These are phyloP conservation scores for Candida odintsovae DNA, from an alignment of 805 yeast species.

Conservation along the genomic window DNA sequence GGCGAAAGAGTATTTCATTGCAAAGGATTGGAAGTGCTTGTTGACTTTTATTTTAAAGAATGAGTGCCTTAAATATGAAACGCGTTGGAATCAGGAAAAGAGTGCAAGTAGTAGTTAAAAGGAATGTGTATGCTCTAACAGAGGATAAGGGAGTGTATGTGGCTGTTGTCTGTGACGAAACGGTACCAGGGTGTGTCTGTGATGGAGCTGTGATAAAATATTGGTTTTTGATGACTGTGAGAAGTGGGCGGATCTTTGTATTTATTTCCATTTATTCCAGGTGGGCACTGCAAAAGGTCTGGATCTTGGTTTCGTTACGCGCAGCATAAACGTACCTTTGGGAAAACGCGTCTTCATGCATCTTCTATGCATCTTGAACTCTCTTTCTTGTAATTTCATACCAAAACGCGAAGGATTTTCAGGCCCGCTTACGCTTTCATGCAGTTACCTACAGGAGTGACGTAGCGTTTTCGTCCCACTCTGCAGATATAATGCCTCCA, in stretches of 20 bases:
- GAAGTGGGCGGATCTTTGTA: not conserved
- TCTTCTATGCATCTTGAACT: not conserved
- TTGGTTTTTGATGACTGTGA: not conserved
- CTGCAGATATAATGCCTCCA: not conserved
- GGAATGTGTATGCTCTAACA: not conserved
- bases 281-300: not conserved
- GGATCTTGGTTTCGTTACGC: not conserved
- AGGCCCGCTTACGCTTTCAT: not conserved
- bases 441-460: not conserved
- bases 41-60: not conserved
- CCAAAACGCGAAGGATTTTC: not conserved
- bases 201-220: not conserved
- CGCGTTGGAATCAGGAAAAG: not conserved
- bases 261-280: too few species aligned
- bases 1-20: constrained; percentile 21
- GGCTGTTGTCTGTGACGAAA: not conserved
- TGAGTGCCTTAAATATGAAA: not conserved
- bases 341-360: not conserved
- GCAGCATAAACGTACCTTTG: not conserved
- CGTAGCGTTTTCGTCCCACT: not conserved
- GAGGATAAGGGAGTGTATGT: not conserved
- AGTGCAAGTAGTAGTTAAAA: not conserved
- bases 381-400: too few species aligned
- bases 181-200: not conserved
- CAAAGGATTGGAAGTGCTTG: constrained; percentile 1